Percentiles rank a stretch among this genome's conserved stretches.
Evolutionary conservation across 345 rosid genomes (phyloP).

Genomic region (Aquilaria yunnanensis): DNA sequence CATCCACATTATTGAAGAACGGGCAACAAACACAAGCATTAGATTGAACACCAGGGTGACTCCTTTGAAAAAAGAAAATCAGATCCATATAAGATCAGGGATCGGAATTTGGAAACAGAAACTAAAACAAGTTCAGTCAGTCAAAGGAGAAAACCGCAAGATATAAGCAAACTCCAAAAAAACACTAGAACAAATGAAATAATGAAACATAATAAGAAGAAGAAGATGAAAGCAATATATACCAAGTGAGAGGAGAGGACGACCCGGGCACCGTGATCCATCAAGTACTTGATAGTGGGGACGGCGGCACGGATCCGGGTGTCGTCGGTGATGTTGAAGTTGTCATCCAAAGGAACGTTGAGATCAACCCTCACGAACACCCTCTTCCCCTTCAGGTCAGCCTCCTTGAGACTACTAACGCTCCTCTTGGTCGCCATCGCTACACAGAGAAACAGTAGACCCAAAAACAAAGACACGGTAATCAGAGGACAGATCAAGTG

Average conservation of each 20-base stretch:
- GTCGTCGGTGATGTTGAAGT: conserved; percentile 44
- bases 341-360: conserved; percentile 49
- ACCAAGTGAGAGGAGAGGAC: conserved; percentile 48
- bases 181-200: too few species aligned
- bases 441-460: background rate
- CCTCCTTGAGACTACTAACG: conserved; percentile 39
- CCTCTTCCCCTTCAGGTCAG: conserved; percentile 60
- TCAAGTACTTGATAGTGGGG: conserved; percentile 51
- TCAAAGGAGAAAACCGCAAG: too few species aligned
- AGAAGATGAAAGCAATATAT: background rate
- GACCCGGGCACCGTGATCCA: conserved; percentile 33
- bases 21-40: too few species aligned
- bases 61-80: too few species aligned
- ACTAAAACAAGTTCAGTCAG: background rate
- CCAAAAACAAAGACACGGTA: background rate
- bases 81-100: too few species aligned
- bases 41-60: too few species aligned
- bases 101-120: background rate
- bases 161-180: too few species aligned
- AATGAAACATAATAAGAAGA: background rate
- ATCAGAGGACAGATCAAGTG: background rate
- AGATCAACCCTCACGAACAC: conserved; percentile 63
- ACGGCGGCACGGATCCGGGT: conserved; percentile 50
- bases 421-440: conserved; percentile 49
- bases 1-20: too few species aligned